Base-by-base conservation (phyloP, 23 red algal species). In the Gracilaria domingensis region DNA sequence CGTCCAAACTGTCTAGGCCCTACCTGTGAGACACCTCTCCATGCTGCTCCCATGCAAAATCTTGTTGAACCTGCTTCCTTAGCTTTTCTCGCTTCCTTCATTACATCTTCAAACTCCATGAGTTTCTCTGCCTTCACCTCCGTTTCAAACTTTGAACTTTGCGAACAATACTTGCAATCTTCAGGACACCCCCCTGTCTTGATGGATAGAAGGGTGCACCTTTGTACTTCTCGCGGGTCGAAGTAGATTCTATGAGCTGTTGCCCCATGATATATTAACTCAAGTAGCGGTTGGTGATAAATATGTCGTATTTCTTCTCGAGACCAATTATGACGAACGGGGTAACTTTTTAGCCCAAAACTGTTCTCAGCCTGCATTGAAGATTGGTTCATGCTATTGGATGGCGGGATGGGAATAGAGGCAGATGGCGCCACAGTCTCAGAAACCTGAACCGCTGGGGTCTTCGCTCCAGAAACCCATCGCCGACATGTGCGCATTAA, bases 11-110 rank as follows among this genome's bases (percentile, higher is more conserved):
- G 97, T 35, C 94, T 81, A 66, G 83, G 87, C 17, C 97, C 97
- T 16, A 96, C 97, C 79, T 96, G 94, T 17, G 94, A 90, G 13
- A 93, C 93, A 45, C 94, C 97, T 56, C 97, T 92, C 97, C 97
- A 99, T 7, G 97, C 97, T 54, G 97, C 97, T 16, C 97, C 97
- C 97, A 99, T 96, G 59, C 97, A 99, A 70, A 99, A 99, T 20
- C 97, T 85, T 21, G 97, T 99, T 24, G 91, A 95, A n/a, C 97
- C 97, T 7, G 89, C 86, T 38, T 89, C 91, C 74, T 94, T 94
- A 30, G 97, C 97, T 18, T 69, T 13, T 25, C 88, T 74, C 23
- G 97, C 97, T 50, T 84, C 45, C 24, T 76, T 39, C 12, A 99
- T 69, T 6, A 99, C 95, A 57, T 81, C 90, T 6, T 96, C 94